Conservation (phyloP, 495 filamentous ascomycete species). For the Hyaloscypha finlandica region DNA sequence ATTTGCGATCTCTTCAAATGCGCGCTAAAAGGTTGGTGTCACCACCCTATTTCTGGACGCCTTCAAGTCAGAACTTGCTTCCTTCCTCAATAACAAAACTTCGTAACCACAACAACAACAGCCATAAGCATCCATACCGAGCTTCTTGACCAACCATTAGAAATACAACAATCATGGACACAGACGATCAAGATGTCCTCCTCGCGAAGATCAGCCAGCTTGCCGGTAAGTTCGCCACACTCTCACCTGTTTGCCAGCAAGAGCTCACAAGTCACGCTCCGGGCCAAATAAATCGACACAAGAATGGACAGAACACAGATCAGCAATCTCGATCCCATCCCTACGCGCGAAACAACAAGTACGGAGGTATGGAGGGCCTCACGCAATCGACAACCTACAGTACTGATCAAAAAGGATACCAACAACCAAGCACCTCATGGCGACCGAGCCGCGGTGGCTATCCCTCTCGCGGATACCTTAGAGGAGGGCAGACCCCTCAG, state of each 20-base stretch:
- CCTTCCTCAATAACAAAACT: slow-evolving; percentile 1
- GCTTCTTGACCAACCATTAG: slow-evolving; percentile 22
- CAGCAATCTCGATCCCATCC: slow-evolving; percentile 14
- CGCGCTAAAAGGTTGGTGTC: neutral
- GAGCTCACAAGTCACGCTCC: slow-evolving; percentile 24
- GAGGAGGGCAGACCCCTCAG: slow-evolving; percentile 44
- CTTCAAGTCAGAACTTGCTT: neutral
- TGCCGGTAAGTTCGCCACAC: slow-evolving; percentile 57
- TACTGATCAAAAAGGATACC: slow-evolving; percentile 28
- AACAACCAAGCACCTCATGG: slow-evolving; percentile 34
- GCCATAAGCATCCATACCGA: neutral
- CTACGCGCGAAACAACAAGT: slow-evolving; percentile 3
- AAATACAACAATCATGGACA: slow-evolving; percentile 25
- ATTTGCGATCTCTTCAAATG: neutral
- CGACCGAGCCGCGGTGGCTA: slow-evolving; percentile 29
- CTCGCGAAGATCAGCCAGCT: slow-evolving; percentile 69
- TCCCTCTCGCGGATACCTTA: slow-evolving; percentile 43
- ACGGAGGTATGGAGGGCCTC: slow-evolving; percentile 23
- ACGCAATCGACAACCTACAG: slow-evolving; percentile 7
- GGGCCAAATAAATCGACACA: slow-evolving; percentile 87
- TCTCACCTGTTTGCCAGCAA: slow-evolving; percentile 9
- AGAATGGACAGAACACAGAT: slow-evolving; percentile 39
- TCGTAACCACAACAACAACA: slow-evolving; percentile 16
- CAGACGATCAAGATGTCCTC: slow-evolving; percentile 65
- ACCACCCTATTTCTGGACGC: neutral